phyloP scores from a whole-genome alignment of 345 rosid species.

The Isatis tinctoria region DNA sequence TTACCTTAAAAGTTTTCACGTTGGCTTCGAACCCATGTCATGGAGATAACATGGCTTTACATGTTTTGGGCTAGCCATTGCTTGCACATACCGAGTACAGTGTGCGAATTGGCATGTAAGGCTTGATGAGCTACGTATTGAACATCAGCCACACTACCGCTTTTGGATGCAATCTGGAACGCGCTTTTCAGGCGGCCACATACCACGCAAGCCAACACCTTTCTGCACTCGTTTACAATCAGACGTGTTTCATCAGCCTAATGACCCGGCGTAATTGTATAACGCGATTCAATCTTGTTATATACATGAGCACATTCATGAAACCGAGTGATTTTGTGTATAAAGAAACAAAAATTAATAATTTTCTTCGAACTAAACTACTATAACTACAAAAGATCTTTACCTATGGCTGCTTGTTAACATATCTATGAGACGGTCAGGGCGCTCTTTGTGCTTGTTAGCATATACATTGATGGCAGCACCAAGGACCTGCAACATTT shows the following conservation, averaged over 20 bases:
- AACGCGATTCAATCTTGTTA: neutral
- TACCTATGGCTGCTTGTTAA: slow-evolving; percentile 96
- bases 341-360: neutral
- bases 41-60: slow-evolving; percentile 34
- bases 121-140: slow-evolving; percentile 99
- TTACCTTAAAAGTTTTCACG: slow-evolving; percentile 6
- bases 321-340: neutral
- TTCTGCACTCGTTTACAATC: slow-evolving; percentile 48
- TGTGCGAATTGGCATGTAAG: slow-evolving; percentile 83
- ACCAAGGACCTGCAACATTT: slow-evolving; percentile 70
- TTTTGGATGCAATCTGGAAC: slow-evolving; percentile 90
- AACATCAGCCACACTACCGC: slow-evolving; percentile 97
- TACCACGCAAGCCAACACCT: slow-evolving; percentile 92
- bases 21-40: neutral
- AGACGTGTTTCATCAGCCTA: slow-evolving; percentile 13
- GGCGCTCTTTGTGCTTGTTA: slow-evolving; percentile 93
- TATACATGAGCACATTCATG: neutral
- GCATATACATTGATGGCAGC: slow-evolving; percentile 96
- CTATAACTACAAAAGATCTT: neutral
- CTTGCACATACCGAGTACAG: slow-evolving; percentile 95
- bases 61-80: slow-evolving; percentile 87
- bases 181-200: slow-evolving; percentile 98
- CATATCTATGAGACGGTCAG: slow-evolving; percentile 97
- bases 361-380: neutral
- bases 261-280: neutral